These are phyloP conservation scores for Leucaena leucocephala DNA, from an alignment of 306 rosid species.

Conservation along the genomic window DNA sequence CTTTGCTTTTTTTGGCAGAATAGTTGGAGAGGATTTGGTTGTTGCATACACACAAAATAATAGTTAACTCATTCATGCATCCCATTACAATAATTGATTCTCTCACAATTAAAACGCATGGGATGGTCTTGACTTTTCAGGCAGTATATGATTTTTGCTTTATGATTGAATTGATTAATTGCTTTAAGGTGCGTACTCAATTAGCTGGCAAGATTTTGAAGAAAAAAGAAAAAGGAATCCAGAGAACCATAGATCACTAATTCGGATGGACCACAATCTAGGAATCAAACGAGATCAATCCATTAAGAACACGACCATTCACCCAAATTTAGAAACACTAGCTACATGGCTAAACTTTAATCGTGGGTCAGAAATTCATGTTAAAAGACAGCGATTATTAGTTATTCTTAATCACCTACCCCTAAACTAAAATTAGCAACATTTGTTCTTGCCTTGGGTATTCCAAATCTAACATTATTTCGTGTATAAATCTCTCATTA, in stretches of 20 bases:
- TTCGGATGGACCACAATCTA: background rate
- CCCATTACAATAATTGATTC: background rate
- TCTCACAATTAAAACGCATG: background rate
- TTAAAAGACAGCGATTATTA: conserved; percentile 15
- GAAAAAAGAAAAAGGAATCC: background rate
- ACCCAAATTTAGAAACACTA: conserved; percentile 40
- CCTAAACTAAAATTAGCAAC: background rate
- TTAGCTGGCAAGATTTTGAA: background rate
- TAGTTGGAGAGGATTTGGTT: background rate
- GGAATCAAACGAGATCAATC: background rate
- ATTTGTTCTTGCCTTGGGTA: background rate
- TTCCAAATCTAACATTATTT: background rate
- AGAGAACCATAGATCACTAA: background rate
- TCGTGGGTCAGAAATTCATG: conserved; percentile 39
- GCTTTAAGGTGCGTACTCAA: no score
- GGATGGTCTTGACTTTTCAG: background rate
- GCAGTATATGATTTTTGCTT: background rate
- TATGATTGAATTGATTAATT: no score
- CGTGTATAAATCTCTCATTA: background rate
- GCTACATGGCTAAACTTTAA: conserved; percentile 43
- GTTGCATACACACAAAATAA: no score
- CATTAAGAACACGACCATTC: background rate
- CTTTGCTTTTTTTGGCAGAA: background rate
- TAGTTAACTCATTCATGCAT: background rate
- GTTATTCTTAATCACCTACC: background rate